Percentiles rank a stretch among this genome's conserved stretches.
phyloP scores from a whole-genome alignment of 495 filamentous ascomycete species.

The Friedmanniomyces simplex region DNA sequence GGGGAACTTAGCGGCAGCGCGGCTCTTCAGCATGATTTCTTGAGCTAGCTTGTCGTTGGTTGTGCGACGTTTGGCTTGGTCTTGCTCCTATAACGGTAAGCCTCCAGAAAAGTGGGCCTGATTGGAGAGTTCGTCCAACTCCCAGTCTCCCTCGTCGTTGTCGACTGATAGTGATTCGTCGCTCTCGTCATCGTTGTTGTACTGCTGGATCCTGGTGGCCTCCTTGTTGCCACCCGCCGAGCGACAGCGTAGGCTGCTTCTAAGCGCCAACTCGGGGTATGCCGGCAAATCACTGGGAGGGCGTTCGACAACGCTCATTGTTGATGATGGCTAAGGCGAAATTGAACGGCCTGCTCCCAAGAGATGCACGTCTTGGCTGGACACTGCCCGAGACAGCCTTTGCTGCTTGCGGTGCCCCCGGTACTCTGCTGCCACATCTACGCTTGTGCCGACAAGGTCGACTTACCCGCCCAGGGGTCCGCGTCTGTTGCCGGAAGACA shows the following conservation, averaged over 20 bases:
- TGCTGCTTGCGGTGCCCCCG: slow-evolving; percentile 31
- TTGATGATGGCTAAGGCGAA: background rate
- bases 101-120: background rate
- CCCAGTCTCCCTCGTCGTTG: slow-evolving; percentile 40
- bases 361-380: slow-evolving; percentile 12
- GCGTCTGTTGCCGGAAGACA: background rate
- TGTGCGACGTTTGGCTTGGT: slow-evolving; percentile 1
- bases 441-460: slow-evolving; percentile 32
- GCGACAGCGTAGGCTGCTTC: too few species aligned
- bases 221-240: too few species aligned
- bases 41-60: slow-evolving; percentile 17
- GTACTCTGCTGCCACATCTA: slow-evolving; percentile 41
- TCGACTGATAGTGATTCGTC: slow-evolving; percentile 19
- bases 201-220: background rate
- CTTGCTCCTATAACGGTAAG: background rate
- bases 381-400: slow-evolving; percentile 27
- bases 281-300: slow-evolving; percentile 6
- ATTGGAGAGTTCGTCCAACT: slow-evolving; percentile 38
- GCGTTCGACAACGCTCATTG: background rate
- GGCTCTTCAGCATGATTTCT: slow-evolving; percentile 18
- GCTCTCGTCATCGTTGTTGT: slow-evolving; percentile 7
- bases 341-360: background rate
- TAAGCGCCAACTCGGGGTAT: slow-evolving; percentile 9
- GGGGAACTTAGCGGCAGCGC: slow-evolving; percentile 16
- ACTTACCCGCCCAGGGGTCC: slow-evolving; percentile 7